These are phyloP conservation scores for Colletotrichum sidae DNA, from an alignment of 2,329 filamentous ascomycete genomes.

Conservation along the genomic window DNA sequence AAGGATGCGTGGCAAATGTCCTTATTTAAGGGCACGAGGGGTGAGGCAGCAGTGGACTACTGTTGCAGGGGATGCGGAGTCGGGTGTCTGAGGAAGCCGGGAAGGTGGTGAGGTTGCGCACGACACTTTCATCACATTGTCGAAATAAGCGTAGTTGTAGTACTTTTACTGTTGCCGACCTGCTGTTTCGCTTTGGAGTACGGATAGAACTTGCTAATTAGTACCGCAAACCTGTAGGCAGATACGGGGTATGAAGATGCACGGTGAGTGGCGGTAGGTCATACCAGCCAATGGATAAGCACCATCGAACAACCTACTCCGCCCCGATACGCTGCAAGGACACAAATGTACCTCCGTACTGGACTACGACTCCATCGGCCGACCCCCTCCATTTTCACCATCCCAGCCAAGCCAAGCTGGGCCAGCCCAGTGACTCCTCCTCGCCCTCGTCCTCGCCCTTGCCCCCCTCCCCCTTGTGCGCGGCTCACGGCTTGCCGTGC, in stretches of 20 bases:
- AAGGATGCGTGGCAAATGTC: constrained; percentile 29
- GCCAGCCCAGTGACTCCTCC: too few relatives aligned
- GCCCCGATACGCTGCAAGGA: too few relatives aligned
- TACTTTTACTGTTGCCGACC: too few relatives aligned
- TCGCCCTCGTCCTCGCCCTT: too few relatives aligned
- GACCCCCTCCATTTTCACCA: constrained; percentile 28
- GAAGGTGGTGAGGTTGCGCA: neutral
- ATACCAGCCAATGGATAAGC: constrained; percentile 30
- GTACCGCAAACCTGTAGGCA: too few relatives aligned
- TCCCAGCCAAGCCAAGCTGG: too few relatives aligned
- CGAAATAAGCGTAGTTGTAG: too few relatives aligned
- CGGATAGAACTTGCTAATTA: too few relatives aligned
- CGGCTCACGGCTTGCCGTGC: neutral
- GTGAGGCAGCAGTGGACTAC: constrained; percentile 1
- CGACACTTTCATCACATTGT: neutral
- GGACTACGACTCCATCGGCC: constrained; percentile 24
- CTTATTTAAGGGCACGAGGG: constrained; percentile 8
- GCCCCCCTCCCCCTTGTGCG: neutral
- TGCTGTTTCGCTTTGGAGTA: too few relatives aligned
- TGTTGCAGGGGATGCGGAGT: constrained; percentile 16
- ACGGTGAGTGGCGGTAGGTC: too few relatives aligned
- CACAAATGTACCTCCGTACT: neutral
- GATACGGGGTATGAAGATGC: neutral
- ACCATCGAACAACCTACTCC: neutral
- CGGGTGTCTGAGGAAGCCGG: constrained; percentile 17